Conservation (phyloP, 805 yeast genomes). For the Scheffersomyces lignosus region DNA sequence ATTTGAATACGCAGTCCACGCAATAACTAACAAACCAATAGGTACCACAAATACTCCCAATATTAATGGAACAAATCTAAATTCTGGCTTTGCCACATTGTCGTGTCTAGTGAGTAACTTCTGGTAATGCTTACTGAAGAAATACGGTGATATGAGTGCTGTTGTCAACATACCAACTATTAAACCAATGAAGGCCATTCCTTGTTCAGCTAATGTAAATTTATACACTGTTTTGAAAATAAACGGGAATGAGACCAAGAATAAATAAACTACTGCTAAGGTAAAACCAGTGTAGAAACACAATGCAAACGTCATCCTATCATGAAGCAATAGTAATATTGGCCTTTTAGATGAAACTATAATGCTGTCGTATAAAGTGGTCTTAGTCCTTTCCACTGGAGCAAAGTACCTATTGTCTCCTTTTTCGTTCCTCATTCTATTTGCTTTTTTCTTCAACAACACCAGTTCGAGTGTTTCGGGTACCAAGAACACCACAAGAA, state of each 20-base stretch:
- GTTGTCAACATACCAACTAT: conserved; percentile 9
- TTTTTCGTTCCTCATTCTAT: conserved; percentile 28
- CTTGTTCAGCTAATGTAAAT: conserved; percentile 9
- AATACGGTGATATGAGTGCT: conserved; percentile 7
- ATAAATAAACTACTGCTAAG: conserved; percentile 14
- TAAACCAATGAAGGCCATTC: conserved; percentile 12
- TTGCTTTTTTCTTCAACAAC: conserved; percentile 22
- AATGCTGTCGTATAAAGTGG: conserved; percentile 17
- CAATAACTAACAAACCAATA: conserved; percentile 13
- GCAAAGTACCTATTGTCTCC: conserved; percentile 40
- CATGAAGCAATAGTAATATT: conserved; percentile 22
- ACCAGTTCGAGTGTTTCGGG: conserved; percentile 33
- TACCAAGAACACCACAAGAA: conserved; percentile 19
- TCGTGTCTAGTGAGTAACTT: conserved; percentile 5
- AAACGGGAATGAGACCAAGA: conserved; percentile 15
- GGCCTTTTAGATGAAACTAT: conserved; percentile 23
- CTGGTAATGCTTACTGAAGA: conserved; percentile 5
- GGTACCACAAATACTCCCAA: conserved; percentile 13
- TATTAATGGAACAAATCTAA: conserved; percentile 11
- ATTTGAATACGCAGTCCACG: conserved; percentile 11
- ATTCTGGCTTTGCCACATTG: conserved; percentile 9
- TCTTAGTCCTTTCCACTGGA: conserved; percentile 6
- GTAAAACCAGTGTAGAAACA: conserved; percentile 15
- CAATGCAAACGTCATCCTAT: conserved; percentile 27
- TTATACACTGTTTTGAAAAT: conserved; percentile 10